Percentiles rank a stretch among this genome's conserved stretches.
These are phyloP conservation scores for Blastobotrys aristatus DNA, from an alignment of 1,139 yeast species.

Conservation along the genomic window DNA sequence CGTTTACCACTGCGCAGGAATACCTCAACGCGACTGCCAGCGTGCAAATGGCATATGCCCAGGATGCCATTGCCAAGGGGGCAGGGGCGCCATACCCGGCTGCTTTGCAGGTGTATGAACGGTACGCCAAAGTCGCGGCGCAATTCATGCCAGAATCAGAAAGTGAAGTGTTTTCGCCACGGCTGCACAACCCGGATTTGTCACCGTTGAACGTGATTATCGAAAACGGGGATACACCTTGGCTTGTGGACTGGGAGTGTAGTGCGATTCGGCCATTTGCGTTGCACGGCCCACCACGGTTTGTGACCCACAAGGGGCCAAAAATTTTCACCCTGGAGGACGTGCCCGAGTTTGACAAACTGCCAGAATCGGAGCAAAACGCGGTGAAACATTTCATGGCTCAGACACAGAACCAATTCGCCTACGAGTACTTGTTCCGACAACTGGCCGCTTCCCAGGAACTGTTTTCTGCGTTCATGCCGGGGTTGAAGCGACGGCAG, in stretches of 20 bases:
- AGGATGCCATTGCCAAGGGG: slow-evolving; percentile 48
- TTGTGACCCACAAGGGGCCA: slow-evolving; percentile 82
- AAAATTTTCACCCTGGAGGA: slow-evolving; percentile 75
- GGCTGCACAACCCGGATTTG: slow-evolving; percentile 74
- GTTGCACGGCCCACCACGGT: slow-evolving; percentile 71
- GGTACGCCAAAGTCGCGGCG: slow-evolving; percentile 52
- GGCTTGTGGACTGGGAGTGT: slow-evolving; percentile 77
- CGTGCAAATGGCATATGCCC: slow-evolving; percentile 61
- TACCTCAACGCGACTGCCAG: slow-evolving; percentile 59
- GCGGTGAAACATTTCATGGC: slow-evolving; percentile 82
- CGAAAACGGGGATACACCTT: slow-evolving; percentile 37
- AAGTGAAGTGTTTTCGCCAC: slow-evolving; percentile 57
- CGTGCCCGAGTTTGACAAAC: slow-evolving; percentile 59
- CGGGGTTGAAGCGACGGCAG: slow-evolving; percentile 36
- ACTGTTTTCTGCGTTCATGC: slow-evolving; percentile 57
- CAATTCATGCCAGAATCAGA: slow-evolving; percentile 37
- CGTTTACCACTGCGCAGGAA: slow-evolving; percentile 59
- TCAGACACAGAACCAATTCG: slow-evolving; percentile 84
- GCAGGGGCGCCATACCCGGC: slow-evolving; percentile 27
- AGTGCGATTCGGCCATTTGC: slow-evolving; percentile 75
- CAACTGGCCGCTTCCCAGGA: slow-evolving; percentile 37
- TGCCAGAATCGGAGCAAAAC: slow-evolving; percentile 68
- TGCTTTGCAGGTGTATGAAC: slow-evolving; percentile 47
- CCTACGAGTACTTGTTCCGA: slow-evolving; percentile 78
- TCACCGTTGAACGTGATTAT: slow-evolving; percentile 83